These are phyloP conservation scores for Helotiales sp. DNA, from an alignment of 2,329 filamentous ascomycete species.

Conservation along the genomic window DNA sequence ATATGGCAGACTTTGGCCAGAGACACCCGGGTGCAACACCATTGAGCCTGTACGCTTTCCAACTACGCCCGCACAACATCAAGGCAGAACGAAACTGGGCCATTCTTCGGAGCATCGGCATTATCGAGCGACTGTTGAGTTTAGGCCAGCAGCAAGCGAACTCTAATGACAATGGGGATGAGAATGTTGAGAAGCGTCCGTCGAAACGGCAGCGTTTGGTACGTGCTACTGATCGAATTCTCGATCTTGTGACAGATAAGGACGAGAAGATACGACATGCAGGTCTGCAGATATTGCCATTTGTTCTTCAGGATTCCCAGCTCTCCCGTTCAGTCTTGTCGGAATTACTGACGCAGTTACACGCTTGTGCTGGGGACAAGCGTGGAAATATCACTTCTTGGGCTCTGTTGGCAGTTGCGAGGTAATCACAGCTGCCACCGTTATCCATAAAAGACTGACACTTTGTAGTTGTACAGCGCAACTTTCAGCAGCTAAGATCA, in stretches of 20 bases:
- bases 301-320: conserved; percentile 51
- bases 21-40: conserved; percentile 32
- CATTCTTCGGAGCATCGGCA: conserved; percentile 61
- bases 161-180: conserved; percentile 13
- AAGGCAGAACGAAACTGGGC: conserved; percentile 66
- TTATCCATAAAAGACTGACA: conserved; percentile 11
- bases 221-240: conserved; percentile 34
- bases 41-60: conserved; percentile 57
- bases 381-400: conserved; percentile 71
- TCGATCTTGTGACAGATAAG: conserved; percentile 35
- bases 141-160: conserved; percentile 28
- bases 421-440: conserved; percentile 56
- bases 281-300: conserved; percentile 59
- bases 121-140: conserved; percentile 52
- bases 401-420: conserved; percentile 82
- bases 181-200: conserved; percentile 32
- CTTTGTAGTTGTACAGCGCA: conserved; percentile 53
- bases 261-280: conserved; percentile 34
- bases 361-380: conserved; percentile 69
- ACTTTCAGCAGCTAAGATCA: conserved; percentile 43
- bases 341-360: conserved; percentile 62
- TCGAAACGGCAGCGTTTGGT: conserved; percentile 41
- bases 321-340: conserved; percentile 57
- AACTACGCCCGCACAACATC: conserved; percentile 57
- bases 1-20: conserved; percentile 46